Evolutionary conservation across 306 rosid genomes (phyloP).

Genomic region (Castanea sativa): DNA sequence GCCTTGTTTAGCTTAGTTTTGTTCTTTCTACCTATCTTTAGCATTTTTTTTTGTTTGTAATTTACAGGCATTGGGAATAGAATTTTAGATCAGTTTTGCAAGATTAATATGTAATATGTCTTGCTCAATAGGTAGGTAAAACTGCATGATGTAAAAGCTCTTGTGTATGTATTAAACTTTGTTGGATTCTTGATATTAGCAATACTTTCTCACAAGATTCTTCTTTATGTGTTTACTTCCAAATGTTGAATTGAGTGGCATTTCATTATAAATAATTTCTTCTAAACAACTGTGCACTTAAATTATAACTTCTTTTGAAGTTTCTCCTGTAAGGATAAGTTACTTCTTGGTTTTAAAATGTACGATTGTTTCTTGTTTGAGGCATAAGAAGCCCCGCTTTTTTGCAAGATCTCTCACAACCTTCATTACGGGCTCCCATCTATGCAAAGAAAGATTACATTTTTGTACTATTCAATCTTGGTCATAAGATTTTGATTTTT

Average conservation of each 20-base stretch:
- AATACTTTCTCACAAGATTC: background rate
- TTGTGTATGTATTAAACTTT: background rate
- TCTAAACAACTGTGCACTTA: no score
- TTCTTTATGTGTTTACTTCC: background rate
- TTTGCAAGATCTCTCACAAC: no score
- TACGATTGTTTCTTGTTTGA: no score
- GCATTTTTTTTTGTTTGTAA: constrained; percentile 23
- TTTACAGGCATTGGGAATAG: constrained; percentile 50
- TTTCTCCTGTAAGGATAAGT: no score
- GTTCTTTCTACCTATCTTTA: constrained; percentile 47
- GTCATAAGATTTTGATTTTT: no score
- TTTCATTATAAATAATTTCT: no score
- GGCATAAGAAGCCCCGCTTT: no score
- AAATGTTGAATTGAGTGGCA: background rate
- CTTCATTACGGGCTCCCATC: no score
- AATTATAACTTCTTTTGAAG: no score
- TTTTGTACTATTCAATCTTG: no score
- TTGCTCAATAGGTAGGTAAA: constrained; percentile 59
- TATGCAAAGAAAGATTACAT: no score
- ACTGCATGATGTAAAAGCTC: background rate
- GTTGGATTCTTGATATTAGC: background rate
- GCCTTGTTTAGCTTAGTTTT: constrained; percentile 8
- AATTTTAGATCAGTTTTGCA: constrained; percentile 56
- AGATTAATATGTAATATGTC: constrained; percentile 48
- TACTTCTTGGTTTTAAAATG: no score